Evolutionary conservation across 331 rosid genomes (phyloP), one percentile per base, ranked within the genome.

Genomic region (Spiraea crenata): DNA sequence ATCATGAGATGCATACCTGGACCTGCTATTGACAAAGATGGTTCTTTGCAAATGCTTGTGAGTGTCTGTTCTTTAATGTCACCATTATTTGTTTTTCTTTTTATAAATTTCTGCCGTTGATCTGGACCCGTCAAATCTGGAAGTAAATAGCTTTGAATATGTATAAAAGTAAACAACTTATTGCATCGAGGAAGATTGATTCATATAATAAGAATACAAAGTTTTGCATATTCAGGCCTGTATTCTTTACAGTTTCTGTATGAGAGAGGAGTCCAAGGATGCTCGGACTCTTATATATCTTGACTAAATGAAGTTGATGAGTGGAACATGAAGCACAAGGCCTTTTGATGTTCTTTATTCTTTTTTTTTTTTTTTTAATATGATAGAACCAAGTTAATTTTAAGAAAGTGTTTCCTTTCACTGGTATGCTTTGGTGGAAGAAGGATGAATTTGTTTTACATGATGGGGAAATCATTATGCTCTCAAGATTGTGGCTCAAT

Each of bases 1-100:
- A 82, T 95, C 51, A 86, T 87, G 78, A 89, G 97, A 95, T 95
- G 99, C 85, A 95, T 95, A 62, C 99, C 99, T 51, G 99, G 99
- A 73, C 97, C 99, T 45, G 85, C 71, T 47, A 95, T 95, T 82
- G 99, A 80, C 63, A 89, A 87, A 83, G 97, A 91, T 70, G 97
- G 99, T 59, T 83, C 97, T 44, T 86, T 95, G 78, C 99, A 91
- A 87, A 87, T 95, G 99, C 97, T 95, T 76, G 97, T 95, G 34
- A 81, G 97, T 86, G 76, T 65, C 63, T 78, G 13, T 71, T 79
- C 70, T 46, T 75, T 65, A 38, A 13, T 73, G 37, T 72, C 73
- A 12, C 69, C 3, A 9, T 57, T 76, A 31, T 73, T 50, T 59
- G 31, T 71, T 35, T 39, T 57, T 48, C 46, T 70, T 48, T 67